Conservation (phyloP, 805 yeast genomes). For the Schwanniomyces occidentalis region DNA sequence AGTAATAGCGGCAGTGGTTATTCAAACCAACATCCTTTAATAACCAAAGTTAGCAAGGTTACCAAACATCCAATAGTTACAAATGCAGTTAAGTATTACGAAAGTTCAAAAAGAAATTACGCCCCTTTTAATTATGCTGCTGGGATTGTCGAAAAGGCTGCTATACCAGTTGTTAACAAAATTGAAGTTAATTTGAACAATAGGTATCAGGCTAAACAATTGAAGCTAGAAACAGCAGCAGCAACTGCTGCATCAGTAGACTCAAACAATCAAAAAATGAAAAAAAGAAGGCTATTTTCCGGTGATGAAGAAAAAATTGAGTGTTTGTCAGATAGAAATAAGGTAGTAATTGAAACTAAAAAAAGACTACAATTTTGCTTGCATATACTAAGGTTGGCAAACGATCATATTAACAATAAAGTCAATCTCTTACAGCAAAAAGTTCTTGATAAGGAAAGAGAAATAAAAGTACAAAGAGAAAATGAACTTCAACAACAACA, state of each 20-base stretch:
- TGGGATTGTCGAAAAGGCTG: constrained; percentile 56
- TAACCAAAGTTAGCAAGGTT: constrained; percentile 38
- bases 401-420: constrained; percentile 67
- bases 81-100: constrained; percentile 50
- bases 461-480: constrained; percentile 22
- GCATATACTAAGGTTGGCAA: constrained; percentile 78
- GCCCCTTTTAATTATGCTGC: constrained; percentile 61
- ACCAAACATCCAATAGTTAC: constrained; percentile 44
- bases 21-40: constrained; percentile 35
- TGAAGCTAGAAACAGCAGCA: constrained; percentile 17
- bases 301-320: constrained; percentile 6
- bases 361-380: constrained; percentile 76
- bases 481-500: constrained; percentile 20
- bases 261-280: constrained; percentile 10
- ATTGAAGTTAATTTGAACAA: constrained; percentile 47
- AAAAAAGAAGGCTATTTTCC: constrained; percentile 22
- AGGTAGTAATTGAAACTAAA: constrained; percentile 67
- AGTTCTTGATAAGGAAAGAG: constrained; percentile 48
- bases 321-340: constrained; percentile 9
- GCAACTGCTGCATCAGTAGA: constrained; percentile 2
- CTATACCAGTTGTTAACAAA: constrained; percentile 52
- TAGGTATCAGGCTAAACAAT: constrained; percentile 31
- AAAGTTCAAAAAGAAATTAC: constrained; percentile 44
- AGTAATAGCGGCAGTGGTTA: background rate
- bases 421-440: constrained; percentile 59